These are phyloP conservation scores for Acanthamoeba royreba DNA, from an alignment of 208 protist species.

Conservation along the genomic window DNA sequence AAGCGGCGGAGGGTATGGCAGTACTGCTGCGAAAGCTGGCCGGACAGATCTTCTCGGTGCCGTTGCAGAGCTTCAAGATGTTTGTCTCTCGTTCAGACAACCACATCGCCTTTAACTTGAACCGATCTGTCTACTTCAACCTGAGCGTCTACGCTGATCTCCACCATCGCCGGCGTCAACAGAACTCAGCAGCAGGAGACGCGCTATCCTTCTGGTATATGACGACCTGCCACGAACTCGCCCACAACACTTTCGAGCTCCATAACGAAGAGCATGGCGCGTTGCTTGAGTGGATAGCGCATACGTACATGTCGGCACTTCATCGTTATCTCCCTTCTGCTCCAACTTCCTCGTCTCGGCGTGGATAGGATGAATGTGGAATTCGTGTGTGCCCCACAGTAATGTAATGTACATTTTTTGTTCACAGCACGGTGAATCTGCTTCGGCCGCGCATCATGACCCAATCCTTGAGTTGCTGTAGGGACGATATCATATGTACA, in stretches of 20 bases:
- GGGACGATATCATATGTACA: no score
- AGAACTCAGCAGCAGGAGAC: no score
- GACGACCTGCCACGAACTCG: not conserved
- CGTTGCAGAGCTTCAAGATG: not conserved
- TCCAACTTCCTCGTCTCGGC: no score
- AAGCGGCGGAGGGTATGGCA: not conserved
- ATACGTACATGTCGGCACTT: not conserved
- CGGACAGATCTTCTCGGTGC: not conserved
- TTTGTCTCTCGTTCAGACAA: not conserved
- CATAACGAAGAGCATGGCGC: not conserved
- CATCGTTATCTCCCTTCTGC: no score
- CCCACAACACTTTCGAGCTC: not conserved
- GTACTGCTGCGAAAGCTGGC: not conserved
- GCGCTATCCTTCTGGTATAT: not conserved
- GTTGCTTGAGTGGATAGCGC: not conserved
- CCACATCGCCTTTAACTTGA: not conserved
- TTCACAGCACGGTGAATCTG: no score
- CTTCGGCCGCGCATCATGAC: not conserved
- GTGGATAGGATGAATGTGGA: no score
- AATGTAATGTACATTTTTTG: no score
- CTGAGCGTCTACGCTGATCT: not conserved
- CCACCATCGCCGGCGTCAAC: no score
- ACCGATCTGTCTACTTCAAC: not conserved
- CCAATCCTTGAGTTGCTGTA: not conserved
- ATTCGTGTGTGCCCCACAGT: no score